Evolutionary conservation across 2,329 filamentous ascomycete genomes (phyloP), one percentile per base, ranked within the genome.

Genomic region (Blastomyces percursus): DNA sequence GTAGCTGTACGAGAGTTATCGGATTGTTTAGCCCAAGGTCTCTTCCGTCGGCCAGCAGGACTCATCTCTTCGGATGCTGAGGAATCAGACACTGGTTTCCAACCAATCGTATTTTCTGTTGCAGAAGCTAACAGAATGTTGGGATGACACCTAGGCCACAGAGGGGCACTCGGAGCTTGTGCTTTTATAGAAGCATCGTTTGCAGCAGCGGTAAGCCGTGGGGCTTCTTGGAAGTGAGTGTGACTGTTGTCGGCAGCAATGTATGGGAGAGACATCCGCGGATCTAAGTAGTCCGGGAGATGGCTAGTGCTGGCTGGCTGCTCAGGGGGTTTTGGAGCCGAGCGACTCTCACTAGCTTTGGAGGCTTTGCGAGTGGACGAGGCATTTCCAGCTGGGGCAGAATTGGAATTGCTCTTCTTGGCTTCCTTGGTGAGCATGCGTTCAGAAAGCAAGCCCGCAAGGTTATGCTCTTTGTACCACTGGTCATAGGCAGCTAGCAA

Each of bases 351-450:
- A 21, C 52, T 27, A 24, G n/a, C 14, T 27, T n/a, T 60, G 11
- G 46, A 51, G 32, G 6, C 27, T 54, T 24, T 60, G 40, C 12
- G 16, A 9, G 14, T 12, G 30, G 61, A 50, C 9, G 54, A 38
- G 14, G 8, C 54, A 58, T 51, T 62, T 54, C 27, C 42, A 46
- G 38, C 14, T 19, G 30, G 14, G 12, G n/a, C 0, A 40, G 21
- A 24, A 30, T 57, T 40, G 19, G 52, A 11, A 21, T 69, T 74
- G 61, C 78, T 74, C 68, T 84, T 84, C 72, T 86, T 91, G 70
- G 82, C 80, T 70, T 91, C 86, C 73, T 94, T 96, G 63, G 86
- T 82, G 59, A 81, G 83, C 80, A 95, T 85, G 30, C 93, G 84
- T 64, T 93, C 87, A 3, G 89, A 86, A 68, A 96, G 84, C 63